Evolutionary conservation across 2,329 filamentous ascomycete species (phyloP), one percentile per base, ranked within the genome.

Genomic region (Fusarium sp.): DNA sequence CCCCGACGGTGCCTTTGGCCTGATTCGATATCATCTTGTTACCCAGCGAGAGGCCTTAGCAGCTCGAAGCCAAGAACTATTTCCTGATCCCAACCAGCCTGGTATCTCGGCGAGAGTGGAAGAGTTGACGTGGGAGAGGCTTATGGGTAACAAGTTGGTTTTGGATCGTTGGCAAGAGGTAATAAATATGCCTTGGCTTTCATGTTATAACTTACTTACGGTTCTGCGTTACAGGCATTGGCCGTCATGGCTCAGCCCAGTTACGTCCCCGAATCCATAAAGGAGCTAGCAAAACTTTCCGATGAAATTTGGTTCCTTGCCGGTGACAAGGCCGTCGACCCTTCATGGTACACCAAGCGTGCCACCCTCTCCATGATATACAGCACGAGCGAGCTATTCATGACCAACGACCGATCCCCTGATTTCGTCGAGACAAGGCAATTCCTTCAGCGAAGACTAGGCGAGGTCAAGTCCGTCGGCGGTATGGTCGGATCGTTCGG

Each of bases 301-400:
- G 96, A 98, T 81, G 96, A 99, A 82, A 97, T 99, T 58, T 94
- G 93, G 88, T 95, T 93, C 79, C 89, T 98, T 8, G 90, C 96
- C 1, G 94, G 94, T 57, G 96, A 98, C 82, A 87, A 85, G 28
- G 89, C 91, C 28, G 93, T 98, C 68, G 95, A 98, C 82, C 89
- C 90, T 8, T 92, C 91, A 9, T 99, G 96, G 96, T 99, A 99
- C 79, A 85, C 88, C 64, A 90, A 90, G 79, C 87, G 89, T 55
- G 88, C 85, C 8, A 86, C 86, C 26, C 82, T 90, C 15, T 88
- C 88, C 39, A 83, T 87, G 75, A 85, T 89, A 47, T 91, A 90
- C 77, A 94, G 94, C 58, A 90, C 91, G 39, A 89, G 92, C 63
- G 96, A 99, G 83, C 86, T 98, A 10, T 97, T 95, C 84, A 98